A percentile compares a stretch with the other conserved stretches of the same genome.
These are phyloP conservation scores for Fusarium subtropicale DNA, from an alignment of 2,329 filamentous ascomycete genomes.

Conservation along the genomic window DNA sequence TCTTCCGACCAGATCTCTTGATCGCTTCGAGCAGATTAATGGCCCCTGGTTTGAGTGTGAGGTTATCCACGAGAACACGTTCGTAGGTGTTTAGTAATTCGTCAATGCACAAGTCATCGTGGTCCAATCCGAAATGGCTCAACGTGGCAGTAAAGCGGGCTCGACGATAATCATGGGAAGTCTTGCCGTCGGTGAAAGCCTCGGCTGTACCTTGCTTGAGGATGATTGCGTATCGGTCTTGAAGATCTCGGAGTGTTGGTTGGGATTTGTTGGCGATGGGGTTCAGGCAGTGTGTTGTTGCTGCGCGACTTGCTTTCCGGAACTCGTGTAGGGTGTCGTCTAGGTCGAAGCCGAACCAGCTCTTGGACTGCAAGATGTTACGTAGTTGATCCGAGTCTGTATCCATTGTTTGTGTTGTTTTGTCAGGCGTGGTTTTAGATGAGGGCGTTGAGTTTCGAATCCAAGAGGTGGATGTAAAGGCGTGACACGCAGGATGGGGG, in stretches of 20 bases:
- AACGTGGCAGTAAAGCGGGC: conserved; percentile 55
- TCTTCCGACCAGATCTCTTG: conserved; percentile 52
- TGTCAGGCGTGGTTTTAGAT: not conserved
- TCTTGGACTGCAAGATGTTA: conserved; percentile 17
- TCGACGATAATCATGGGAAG: conserved; percentile 56
- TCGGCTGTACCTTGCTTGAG: conserved; percentile 51
- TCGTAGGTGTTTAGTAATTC: conserved; percentile 50
- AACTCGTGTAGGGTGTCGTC: conserved; percentile 63
- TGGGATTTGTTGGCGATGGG: conserved; percentile 39
- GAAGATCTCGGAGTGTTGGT: conserved; percentile 18
- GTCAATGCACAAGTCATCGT: conserved; percentile 25
- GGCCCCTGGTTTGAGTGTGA: conserved; percentile 54
- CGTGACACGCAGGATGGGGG: not conserved
- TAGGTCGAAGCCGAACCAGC: conserved; percentile 61
- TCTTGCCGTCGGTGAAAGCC: conserved; percentile 59
- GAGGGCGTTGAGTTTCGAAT: not conserved
- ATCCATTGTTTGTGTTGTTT: not conserved
- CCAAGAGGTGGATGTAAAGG: not conserved
- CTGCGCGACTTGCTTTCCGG: conserved; percentile 53
- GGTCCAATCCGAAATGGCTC: conserved; percentile 39
- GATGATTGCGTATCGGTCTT: conserved; percentile 50
- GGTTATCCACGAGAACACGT: conserved; percentile 39
- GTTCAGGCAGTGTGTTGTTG: conserved; percentile 50
- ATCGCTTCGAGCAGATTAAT: conserved; percentile 51
- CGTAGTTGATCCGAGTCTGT: not conserved